Conservation (phyloP, 2,329 filamentous ascomycete species). For the Zymoseptoria pseudotritici region DNA sequence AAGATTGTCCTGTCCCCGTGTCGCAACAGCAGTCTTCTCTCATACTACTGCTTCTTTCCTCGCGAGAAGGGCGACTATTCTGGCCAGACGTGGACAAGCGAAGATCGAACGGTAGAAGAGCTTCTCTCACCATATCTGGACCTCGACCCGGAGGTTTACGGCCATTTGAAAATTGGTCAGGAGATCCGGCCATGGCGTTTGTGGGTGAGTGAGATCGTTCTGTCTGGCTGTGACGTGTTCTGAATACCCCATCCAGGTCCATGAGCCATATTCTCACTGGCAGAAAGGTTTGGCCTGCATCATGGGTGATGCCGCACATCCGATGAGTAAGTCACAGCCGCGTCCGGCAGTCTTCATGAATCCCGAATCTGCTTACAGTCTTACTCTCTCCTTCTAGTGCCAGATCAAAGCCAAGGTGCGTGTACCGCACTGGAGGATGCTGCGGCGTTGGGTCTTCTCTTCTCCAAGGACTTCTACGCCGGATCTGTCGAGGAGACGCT, state of each 20-base stretch:
- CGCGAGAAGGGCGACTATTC: constrained; percentile 53
- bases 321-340: constrained; percentile 32
- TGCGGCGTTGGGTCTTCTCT: constrained; percentile 55
- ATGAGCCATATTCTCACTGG: constrained; percentile 55
- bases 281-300: constrained; percentile 48
- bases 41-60: constrained; percentile 65
- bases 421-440: constrained; percentile 64
- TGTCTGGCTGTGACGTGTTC: background rate
- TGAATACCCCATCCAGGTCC: constrained; percentile 29
- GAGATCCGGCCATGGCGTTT: constrained; percentile 60
- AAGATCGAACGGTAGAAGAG: constrained; percentile 27
- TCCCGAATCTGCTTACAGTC: background rate
- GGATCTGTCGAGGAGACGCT: constrained; percentile 30
- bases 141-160: constrained; percentile 51
- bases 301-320: constrained; percentile 60
- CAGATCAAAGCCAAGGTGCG: constrained; percentile 61
- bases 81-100: constrained; percentile 52
- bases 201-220: constrained; percentile 34
- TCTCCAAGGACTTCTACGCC: constrained; percentile 41
- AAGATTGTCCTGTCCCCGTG: constrained; percentile 67
- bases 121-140: constrained; percentile 54
- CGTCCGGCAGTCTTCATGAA: too few relatives aligned
- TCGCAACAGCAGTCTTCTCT: constrained; percentile 57
- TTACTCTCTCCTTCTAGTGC: constrained; percentile 34
- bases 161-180: constrained; percentile 52